Conservation (phyloP, 176 grass and related monocot genomes). For the Bonia amplexicaulis region DNA sequence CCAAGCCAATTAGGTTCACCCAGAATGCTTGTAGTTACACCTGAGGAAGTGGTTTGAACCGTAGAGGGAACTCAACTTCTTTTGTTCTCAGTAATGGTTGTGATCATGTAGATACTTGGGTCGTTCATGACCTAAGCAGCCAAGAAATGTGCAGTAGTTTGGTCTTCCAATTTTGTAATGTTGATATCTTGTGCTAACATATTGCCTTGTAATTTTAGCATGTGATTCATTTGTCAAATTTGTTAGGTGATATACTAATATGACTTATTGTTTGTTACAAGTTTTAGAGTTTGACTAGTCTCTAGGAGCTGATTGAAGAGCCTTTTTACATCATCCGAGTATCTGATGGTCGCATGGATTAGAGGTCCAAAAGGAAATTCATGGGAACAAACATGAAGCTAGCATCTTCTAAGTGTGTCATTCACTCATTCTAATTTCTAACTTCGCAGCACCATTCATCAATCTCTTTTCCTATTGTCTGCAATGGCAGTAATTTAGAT, state of each 20-base stretch:
- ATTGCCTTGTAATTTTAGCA: neutral
- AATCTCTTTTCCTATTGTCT: neutral
- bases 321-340: neutral
- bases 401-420: neutral
- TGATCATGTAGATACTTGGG: neutral
- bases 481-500: neutral
- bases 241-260: neutral
- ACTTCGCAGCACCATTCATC: neutral
- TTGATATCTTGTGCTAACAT: neutral
- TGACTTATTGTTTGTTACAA: neutral
- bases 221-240: neutral
- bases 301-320: neutral
- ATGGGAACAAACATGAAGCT: neutral
- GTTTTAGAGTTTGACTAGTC: neutral
- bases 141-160: neutral
- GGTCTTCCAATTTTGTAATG: neutral
- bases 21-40: slow-evolving; percentile 42
- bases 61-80: neutral
- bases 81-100: neutral
- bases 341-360: neutral
- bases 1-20: slow-evolving; percentile 52
- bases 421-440: neutral
- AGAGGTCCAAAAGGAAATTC: neutral
- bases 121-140: neutral
- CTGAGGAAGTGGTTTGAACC: neutral